These are phyloP conservation scores for Kodamaea jinghongensis DNA, from an alignment of 805 yeast species.

Conservation along the genomic window DNA sequence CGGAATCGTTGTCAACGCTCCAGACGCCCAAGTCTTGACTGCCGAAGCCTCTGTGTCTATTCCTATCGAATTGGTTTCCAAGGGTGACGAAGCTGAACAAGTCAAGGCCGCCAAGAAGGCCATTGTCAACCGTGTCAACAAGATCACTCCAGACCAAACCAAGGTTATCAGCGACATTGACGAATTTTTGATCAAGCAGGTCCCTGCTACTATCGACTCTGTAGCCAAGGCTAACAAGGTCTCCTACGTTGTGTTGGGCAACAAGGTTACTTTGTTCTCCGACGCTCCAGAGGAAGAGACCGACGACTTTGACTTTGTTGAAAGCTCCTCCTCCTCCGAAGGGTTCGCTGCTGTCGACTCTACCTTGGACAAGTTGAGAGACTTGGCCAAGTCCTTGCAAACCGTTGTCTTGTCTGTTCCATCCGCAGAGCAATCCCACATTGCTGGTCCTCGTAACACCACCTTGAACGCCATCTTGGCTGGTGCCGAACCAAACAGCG, in stretches of 20 bases:
- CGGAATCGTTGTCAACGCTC: conserved; percentile 41
- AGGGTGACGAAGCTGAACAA: conserved; percentile 42
- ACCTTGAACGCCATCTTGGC: conserved; percentile 49
- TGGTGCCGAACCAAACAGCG: conserved; percentile 37
- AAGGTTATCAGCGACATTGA: conserved; percentile 62
- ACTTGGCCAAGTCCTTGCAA: conserved; percentile 52
- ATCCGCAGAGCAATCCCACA: conserved; percentile 50
- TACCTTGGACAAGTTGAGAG: conserved; percentile 57
- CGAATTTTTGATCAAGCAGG: conserved; percentile 50
- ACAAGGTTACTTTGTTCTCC: conserved; percentile 53
- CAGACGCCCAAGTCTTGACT: conserved; percentile 36
- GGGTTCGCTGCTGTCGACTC: conserved; percentile 54
- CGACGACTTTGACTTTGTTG: conserved; percentile 63
- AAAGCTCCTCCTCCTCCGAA: conserved; percentile 37
- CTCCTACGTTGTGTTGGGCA: conserved; percentile 58
- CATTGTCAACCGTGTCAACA: conserved; percentile 71
- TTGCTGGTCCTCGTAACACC: conserved; percentile 60
- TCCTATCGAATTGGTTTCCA: conserved; percentile 60
- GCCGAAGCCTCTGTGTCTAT: conserved; percentile 42
- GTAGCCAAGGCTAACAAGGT: conserved; percentile 47
- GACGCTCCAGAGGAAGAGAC: conserved; percentile 39
- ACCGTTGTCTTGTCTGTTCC: conserved; percentile 52
- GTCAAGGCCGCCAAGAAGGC: conserved; percentile 65
- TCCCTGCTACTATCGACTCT: conserved; percentile 40
- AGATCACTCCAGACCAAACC: conserved; percentile 65